Conservation (phyloP, 768 basidiomycete species). For the Xerocomellus intermedius region DNA sequence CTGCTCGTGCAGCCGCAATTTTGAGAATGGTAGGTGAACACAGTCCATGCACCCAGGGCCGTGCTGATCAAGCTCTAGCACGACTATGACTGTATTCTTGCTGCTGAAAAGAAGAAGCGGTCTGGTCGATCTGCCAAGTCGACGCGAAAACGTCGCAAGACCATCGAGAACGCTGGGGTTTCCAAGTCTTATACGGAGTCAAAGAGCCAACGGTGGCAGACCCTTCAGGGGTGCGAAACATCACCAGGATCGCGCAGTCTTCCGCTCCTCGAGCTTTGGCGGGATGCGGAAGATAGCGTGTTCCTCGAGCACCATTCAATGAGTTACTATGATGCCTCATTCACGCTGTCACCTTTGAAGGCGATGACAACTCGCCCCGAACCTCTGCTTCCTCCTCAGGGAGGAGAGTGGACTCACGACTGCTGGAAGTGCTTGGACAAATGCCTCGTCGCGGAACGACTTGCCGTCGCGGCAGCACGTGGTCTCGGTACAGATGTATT, state of each 20-base stretch:
- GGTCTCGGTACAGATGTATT: slow-evolving; percentile 35
- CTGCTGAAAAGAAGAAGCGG: slow-evolving; percentile 29
- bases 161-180: slow-evolving; percentile 31
- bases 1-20: slow-evolving; percentile 91
- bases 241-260: slow-evolving; percentile 35
- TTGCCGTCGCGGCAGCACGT: slow-evolving; percentile 42
- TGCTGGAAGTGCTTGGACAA: slow-evolving; percentile 82
- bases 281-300: slow-evolving; percentile 29
- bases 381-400: slow-evolving; percentile 3
- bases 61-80: slow-evolving; percentile 46
- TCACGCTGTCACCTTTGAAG: slow-evolving; percentile 20
- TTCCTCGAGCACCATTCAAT: slow-evolving; percentile 28
- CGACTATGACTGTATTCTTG: slow-evolving; percentile 76
- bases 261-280: slow-evolving; percentile 28
- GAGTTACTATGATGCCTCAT: slow-evolving; percentile 13
- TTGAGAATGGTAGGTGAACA: slow-evolving; percentile 68
- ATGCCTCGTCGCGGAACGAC: slow-evolving; percentile 71
- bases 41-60: background rate
- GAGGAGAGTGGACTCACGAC: slow-evolving; percentile 59
- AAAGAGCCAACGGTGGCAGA: slow-evolving; percentile 12
- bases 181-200: slow-evolving; percentile 22
- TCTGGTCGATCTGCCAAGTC: slow-evolving; percentile 32
- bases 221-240: slow-evolving; percentile 14
- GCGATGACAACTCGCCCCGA: background rate
- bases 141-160: slow-evolving; percentile 40